Evolutionary conservation across 2,329 filamentous ascomycete species (phyloP), one percentile per base, ranked within the genome.

Genomic region (Aspergillus oerlinghausenensis): DNA sequence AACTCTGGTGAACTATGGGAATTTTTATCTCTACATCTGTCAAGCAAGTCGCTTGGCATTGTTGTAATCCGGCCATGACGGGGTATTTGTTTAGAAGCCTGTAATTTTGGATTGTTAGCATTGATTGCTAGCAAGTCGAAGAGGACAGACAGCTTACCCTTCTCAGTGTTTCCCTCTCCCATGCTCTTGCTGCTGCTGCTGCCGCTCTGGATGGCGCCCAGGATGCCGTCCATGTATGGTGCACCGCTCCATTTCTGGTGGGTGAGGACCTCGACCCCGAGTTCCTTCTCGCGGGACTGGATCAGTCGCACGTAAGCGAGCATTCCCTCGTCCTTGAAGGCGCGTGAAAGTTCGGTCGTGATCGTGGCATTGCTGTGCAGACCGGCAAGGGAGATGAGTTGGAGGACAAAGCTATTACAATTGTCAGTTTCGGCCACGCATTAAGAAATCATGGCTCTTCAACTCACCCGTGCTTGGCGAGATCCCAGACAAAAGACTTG

Each of bases 281-380:
- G 77, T 63, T 96, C 92, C 81, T 96, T 96, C 77, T 99, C 94
- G 42, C 87, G 82, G 52, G 86, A 82, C 76, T 99, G 94, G 42
- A 99, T 87, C 0, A 97, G 78, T 57, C 96, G 89, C n/a, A 97
- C 94, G 69, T 99, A 99, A 0, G 94, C 93, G 68, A 94, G 82
- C 94, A 99, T 99, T 54, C 94, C 94, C 55, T 97, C 89, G 14
- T 86, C 84, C 79, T 91, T 95, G 79, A 96, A 99, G 6, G 80
- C 84, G 58, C 84, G 84, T 9, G 91, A 88, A 19, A 99, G 81
- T 77, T 97, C 90, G 56, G 86, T 80, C 0, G 83, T 85, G 47
- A 87, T 83, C 1, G 84, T 85, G 3, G 85, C 85, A 2, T 81
- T 86, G 35, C 76, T 80, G 69, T 88, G 85, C n/a, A 88, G 67